These are phyloP conservation scores for Beauveria caledonica DNA, from an alignment of 2,329 filamentous ascomycete genomes.

Conservation along the genomic window DNA sequence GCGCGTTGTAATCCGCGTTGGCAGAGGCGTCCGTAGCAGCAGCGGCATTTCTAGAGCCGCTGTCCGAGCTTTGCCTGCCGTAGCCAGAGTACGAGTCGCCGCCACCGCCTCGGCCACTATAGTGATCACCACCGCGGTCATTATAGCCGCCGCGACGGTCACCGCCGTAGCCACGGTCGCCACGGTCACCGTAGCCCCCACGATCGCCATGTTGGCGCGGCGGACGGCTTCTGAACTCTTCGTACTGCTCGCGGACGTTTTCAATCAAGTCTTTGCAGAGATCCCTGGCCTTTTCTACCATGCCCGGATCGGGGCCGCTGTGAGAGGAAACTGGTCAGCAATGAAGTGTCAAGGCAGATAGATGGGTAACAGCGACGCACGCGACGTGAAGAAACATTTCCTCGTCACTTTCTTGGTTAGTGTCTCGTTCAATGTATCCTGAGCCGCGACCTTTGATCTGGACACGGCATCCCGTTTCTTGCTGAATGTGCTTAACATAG, in stretches of 20 bases:
- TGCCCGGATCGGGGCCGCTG: slow-evolving; percentile 77
- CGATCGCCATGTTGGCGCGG: slow-evolving; percentile 54
- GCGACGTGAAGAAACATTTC: slow-evolving; percentile 95
- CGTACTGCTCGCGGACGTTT: slow-evolving; percentile 84
- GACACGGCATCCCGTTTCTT: slow-evolving; percentile 88
- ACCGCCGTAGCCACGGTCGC: slow-evolving; percentile 31
- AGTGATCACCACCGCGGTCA: slow-evolving; percentile 28
- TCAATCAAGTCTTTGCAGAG: slow-evolving; percentile 80
- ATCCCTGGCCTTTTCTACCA: slow-evolving; percentile 80
- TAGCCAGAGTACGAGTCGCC: slow-evolving; percentile 21
- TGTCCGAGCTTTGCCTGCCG: slow-evolving; percentile 22
- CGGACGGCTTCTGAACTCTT: slow-evolving; percentile 79
- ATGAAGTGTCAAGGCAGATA: background rate
- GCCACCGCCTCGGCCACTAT: slow-evolving; percentile 24
- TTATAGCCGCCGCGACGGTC: slow-evolving; percentile 31
- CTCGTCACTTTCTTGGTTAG: slow-evolving; percentile 87
- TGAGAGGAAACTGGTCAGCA: slow-evolving; percentile 23
- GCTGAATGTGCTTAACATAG: slow-evolving; percentile 97
- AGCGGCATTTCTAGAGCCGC: slow-evolving; percentile 28
- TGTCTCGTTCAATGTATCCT: slow-evolving; percentile 83
- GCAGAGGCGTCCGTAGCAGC: slow-evolving; percentile 19
- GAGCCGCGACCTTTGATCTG: slow-evolving; percentile 97
- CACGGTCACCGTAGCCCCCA: slow-evolving; percentile 33
- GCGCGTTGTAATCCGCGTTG: slow-evolving; percentile 59
- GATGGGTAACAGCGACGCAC: slow-evolving; percentile 44